phyloP scores from a whole-genome alignment of 148 eudicot species.

The Hydrangea macrophylla region DNA sequence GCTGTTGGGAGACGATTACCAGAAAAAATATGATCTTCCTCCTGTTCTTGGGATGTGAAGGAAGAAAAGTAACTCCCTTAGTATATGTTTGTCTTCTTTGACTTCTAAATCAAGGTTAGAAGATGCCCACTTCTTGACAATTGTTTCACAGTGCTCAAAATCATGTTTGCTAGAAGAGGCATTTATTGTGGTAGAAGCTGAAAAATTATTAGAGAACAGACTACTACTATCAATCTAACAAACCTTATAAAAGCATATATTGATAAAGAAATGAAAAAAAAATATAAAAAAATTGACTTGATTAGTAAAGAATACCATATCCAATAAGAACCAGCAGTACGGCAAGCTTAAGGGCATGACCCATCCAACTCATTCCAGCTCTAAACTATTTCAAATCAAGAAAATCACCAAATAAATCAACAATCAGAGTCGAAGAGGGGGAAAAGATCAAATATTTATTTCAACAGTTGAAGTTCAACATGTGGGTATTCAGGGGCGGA shows the following conservation, averaged over 20 bases:
- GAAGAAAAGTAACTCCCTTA: constrained; percentile 77
- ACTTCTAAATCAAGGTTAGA: constrained; percentile 48
- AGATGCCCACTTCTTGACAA: constrained; percentile 72
- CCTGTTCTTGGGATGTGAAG: constrained; percentile 94
- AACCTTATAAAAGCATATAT: neutral
- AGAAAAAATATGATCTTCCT: constrained; percentile 81
- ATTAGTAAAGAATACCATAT: constrained; percentile 21
- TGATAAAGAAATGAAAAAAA: neutral
- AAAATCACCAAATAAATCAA: neutral
- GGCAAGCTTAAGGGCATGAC: constrained; percentile 12
- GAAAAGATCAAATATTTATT: no score
- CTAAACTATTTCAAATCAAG: constrained; percentile 5
- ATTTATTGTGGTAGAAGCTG: constrained; percentile 25
- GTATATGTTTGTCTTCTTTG: constrained; percentile 59
- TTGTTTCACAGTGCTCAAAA: constrained; percentile 51
- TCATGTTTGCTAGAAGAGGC: constrained; percentile 39
- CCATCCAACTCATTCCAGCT: constrained; percentile 23
- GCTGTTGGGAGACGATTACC: constrained; percentile 35
- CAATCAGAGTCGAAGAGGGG: neutral
- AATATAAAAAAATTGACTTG: neutral
- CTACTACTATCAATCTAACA: neutral
- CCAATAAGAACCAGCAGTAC: constrained; percentile 27
- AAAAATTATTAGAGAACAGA: neutral
- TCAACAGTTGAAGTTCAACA: no score
- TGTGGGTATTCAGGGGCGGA: no score